These are phyloP conservation scores for Pseudocercospora vitis DNA, from an alignment of 2,329 filamentous ascomycete species.

Conservation along the genomic window DNA sequence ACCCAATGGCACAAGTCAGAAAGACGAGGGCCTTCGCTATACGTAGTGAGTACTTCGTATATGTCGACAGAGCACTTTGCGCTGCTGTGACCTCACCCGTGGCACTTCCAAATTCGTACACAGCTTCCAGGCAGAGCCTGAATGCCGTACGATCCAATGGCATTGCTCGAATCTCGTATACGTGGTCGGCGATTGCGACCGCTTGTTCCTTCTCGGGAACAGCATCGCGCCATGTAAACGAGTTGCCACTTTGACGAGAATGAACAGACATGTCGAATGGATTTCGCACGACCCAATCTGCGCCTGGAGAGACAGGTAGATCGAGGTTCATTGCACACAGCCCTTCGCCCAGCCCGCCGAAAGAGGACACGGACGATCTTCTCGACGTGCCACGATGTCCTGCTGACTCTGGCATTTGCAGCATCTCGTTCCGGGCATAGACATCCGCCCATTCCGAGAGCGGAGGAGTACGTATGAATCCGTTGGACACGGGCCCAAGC, in stretches of 20 bases:
- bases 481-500: constrained; percentile 9
- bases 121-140: constrained; percentile 20
- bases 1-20: constrained; percentile 16
- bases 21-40: constrained; percentile 19
- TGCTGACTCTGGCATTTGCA: constrained; percentile 18
- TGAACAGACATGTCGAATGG: constrained; percentile 8
- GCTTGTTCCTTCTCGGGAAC: constrained; percentile 12
- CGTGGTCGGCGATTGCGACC: constrained; percentile 12
- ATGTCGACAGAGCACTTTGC: constrained; percentile 9
- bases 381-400: constrained; percentile 14
- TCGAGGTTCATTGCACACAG: constrained; percentile 16
- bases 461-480: constrained; percentile 16
- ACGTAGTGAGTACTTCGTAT: constrained; percentile 17
- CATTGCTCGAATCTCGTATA: constrained; percentile 8
- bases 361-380: constrained; percentile 21
- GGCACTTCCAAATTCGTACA: constrained; percentile 9
- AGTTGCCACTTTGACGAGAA: not conserved
- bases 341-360: constrained; percentile 17
- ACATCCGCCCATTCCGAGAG: constrained; percentile 20
- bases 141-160: constrained; percentile 19
- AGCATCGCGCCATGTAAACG: not conserved
- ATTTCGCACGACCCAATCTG: constrained; percentile 13
- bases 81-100: constrained; percentile 4
- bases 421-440: constrained; percentile 9
- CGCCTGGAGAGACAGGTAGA: constrained; percentile 8